phyloP scores from a whole-genome alignment of 176 grass and related monocot genomes.

The Ampelocalamus luodianensis region DNA sequence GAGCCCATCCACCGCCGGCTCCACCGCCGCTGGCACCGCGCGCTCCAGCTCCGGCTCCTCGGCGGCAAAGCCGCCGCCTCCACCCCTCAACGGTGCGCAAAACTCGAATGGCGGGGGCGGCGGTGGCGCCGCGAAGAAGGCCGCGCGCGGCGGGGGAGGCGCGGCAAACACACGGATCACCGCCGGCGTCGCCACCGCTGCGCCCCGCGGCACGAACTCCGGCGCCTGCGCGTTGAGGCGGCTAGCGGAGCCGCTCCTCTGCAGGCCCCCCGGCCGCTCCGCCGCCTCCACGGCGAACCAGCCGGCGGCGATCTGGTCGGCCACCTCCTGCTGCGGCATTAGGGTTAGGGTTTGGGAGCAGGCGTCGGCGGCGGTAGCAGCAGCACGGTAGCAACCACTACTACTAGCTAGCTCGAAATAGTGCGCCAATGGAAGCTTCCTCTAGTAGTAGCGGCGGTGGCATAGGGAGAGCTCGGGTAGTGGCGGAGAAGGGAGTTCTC shows the following conservation, averaged over 20 bases:
- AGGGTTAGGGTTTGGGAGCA: slow-evolving; percentile 40
- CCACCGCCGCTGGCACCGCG: slow-evolving; percentile 8
- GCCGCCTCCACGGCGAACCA: slow-evolving; percentile 22
- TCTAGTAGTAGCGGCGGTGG: slow-evolving; percentile 35
- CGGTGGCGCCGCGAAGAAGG: slow-evolving; percentile 47
- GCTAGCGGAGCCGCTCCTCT: slow-evolving; percentile 58
- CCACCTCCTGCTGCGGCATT: slow-evolving; percentile 69
- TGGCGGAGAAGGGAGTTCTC: slow-evolving; percentile 54
- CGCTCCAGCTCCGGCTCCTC: slow-evolving; percentile 54
- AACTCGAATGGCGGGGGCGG: slow-evolving; percentile 64
- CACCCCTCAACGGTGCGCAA: slow-evolving; percentile 38
- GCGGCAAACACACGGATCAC: slow-evolving; percentile 62
- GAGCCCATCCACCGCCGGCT: slow-evolving; percentile 52
- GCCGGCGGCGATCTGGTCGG: slow-evolving; percentile 47
- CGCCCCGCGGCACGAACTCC: slow-evolving; percentile 74
- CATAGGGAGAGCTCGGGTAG: slow-evolving; percentile 35
- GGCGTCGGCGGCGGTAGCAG: neutral
- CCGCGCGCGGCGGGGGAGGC: slow-evolving; percentile 28
- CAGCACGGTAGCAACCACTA: slow-evolving; percentile 1
- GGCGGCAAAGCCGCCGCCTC: slow-evolving; percentile 34
- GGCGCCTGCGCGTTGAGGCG: slow-evolving; percentile 77
- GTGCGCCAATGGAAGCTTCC: slow-evolving; percentile 17
- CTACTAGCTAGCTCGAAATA: slow-evolving; percentile 42
- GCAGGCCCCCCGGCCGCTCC: slow-evolving; percentile 47
- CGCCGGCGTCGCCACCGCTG: slow-evolving; percentile 1